Percentiles rank a stretch among this genome's conserved stretches.
Conservation (phyloP, 1,139 yeast genomes). For the Kurtzmaniella quercitrusa region DNA sequence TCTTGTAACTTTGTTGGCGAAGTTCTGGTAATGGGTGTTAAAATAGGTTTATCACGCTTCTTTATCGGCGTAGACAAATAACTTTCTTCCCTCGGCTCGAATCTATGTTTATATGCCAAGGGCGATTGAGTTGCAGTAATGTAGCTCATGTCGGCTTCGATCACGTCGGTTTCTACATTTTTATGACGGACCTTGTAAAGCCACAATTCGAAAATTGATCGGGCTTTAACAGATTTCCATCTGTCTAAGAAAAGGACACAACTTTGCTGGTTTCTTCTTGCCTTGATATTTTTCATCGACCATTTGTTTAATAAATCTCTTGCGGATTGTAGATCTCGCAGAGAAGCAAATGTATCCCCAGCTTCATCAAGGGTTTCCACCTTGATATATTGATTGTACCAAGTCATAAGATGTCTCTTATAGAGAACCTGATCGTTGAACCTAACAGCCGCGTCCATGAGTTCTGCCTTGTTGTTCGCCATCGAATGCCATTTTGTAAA, state of each 20-base stretch:
- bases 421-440: slow-evolving; percentile 22
- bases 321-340: slow-evolving; percentile 23
- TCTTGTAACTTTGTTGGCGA: slow-evolving; percentile 41
- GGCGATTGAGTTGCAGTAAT: slow-evolving; percentile 30
- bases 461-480: slow-evolving; percentile 6
- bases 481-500: slow-evolving; percentile 17
- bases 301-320: slow-evolving; percentile 30
- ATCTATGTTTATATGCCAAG: slow-evolving; percentile 23
- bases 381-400: slow-evolving; percentile 31
- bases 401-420: slow-evolving; percentile 27
- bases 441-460: slow-evolving; percentile 13
- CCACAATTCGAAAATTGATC: slow-evolving; percentile 39
- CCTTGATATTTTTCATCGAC: slow-evolving; percentile 37
- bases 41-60: slow-evolving; percentile 20
- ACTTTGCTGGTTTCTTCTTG: slow-evolving; percentile 31
- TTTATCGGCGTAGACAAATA: slow-evolving; percentile 36
- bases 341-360: slow-evolving; percentile 27
- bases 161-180: slow-evolving; percentile 8
- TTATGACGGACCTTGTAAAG: slow-evolving; percentile 15
- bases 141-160: slow-evolving; percentile 17
- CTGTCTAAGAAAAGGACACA: slow-evolving; percentile 32
- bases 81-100: slow-evolving; percentile 11
- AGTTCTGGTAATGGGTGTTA: slow-evolving; percentile 15
- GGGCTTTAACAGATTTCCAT: slow-evolving; percentile 27
- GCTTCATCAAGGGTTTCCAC: slow-evolving; percentile 21